Evolutionary conservation across 345 rosid genomes (phyloP).

Genomic region (Zanthoxylum bungeanum): DNA sequence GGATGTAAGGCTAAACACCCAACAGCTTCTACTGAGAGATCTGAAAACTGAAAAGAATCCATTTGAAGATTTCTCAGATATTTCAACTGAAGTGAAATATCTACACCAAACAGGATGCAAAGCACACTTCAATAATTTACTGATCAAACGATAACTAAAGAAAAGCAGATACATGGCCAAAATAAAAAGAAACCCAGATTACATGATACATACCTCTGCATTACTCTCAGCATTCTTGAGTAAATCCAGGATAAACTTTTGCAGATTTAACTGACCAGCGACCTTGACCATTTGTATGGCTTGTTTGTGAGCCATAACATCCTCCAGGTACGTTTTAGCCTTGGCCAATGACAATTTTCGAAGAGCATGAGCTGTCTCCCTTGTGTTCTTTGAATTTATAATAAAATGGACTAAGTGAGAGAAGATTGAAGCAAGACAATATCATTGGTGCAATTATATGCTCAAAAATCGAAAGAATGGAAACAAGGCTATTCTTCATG

Average conservation of each 20-base stretch:
- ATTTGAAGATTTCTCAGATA: neutral
- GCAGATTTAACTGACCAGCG: slow-evolving; percentile 71
- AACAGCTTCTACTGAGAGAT: neutral
- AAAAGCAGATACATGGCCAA: too few species aligned
- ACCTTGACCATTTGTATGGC: slow-evolving; percentile 85
- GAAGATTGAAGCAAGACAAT: neutral
- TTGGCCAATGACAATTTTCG: slow-evolving; percentile 57
- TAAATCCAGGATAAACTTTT: slow-evolving; percentile 46
- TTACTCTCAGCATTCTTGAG: slow-evolving; percentile 75
- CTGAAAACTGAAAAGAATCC: neutral
- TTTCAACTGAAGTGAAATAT: too few species aligned
- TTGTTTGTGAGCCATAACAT: slow-evolving; percentile 74
- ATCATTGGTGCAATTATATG: neutral
- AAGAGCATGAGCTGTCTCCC: slow-evolving; percentile 66
- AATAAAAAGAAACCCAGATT: too few species aligned
- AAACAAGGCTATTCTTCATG: too few species aligned
- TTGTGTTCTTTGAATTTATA: slow-evolving; percentile 44
- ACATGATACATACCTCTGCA: slow-evolving; percentile 50
- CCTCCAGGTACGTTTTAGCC: slow-evolving; percentile 77
- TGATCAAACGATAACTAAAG: neutral
- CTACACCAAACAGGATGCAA: neutral
- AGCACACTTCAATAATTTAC: neutral
- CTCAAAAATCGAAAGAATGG: too few species aligned
- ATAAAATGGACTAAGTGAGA: neutral
- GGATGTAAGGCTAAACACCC: neutral